phyloP scores from a whole-genome alignment of 768 basidiomycete genomes.

The Auricularia cornea region DNA sequence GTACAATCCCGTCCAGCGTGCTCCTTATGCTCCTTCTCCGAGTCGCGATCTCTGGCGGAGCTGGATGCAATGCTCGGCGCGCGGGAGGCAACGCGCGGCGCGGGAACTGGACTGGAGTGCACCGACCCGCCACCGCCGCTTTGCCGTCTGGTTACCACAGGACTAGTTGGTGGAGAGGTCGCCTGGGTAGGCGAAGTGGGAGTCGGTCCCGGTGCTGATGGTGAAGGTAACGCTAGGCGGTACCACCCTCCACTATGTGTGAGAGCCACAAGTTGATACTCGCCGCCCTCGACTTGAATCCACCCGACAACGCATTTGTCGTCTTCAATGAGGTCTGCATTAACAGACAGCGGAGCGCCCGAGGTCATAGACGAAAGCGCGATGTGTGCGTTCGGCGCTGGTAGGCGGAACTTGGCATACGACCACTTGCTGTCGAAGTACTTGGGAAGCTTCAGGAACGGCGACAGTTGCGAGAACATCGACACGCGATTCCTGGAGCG shows the following conservation, averaged over 20 bases:
- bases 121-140: background rate
- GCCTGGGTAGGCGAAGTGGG: constrained; percentile 12
- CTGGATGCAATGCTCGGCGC: background rate
- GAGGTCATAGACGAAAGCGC: constrained; percentile 62
- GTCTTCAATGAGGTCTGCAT: constrained; percentile 57
- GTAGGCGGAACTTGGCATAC: constrained; percentile 86
- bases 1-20: background rate
- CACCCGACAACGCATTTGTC: constrained; percentile 85
- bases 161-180: constrained; percentile 33
- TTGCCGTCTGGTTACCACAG: background rate
- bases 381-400: constrained; percentile 74
- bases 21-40: background rate
- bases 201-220: constrained; percentile 10
- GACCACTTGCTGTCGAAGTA: constrained; percentile 98
- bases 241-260: constrained; percentile 94
- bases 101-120: background rate
- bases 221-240: constrained; percentile 48
- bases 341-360: constrained; percentile 37
- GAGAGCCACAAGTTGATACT: constrained; percentile 72
- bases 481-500: constrained; percentile 70
- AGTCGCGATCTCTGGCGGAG: background rate
- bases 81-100: background rate
- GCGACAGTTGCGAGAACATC: constrained; percentile 67
- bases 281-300: constrained; percentile 43
- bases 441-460: constrained; percentile 75